Evolutionary conservation across 139 green algal genomes (phyloP), one percentile per base, ranked within the genome.

Genomic region (Tetraselmis chui): DNA sequence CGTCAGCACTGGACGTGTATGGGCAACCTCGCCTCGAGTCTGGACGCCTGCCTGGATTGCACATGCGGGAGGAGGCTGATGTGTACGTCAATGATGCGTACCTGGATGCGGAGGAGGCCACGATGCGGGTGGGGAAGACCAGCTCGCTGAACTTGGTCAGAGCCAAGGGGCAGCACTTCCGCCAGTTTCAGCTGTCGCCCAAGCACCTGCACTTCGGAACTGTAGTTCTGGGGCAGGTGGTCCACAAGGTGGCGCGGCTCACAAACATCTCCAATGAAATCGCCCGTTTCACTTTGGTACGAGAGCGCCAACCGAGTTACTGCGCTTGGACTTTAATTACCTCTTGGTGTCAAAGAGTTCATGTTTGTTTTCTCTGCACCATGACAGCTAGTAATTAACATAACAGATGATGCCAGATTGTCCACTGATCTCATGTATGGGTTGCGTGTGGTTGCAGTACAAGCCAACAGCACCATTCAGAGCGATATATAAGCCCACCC

Each of bases 141-240:
- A 32, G 30, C 31, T 80, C 67, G 0, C 59, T 75, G 30, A 84
- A 74, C 18, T 5, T 84, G n/a, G 2, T 80, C 59, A 74, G 80
- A 26, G 27, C 78, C 59, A 31, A 75, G 26, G 80, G 80, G 31
- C 88, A 88, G 81, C 83, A 77, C 2, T 78, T 59, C 23, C 75
- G 76, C 32, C 88, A 92, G 83, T 89, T 94, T 78, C 31, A 79
- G 25, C 83, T 94, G 18, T 84, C 45, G 2, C 91, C 91, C 0
- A 80, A 45, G 1, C 91, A 93, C 81, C 67, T 94, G 18, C 86
- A 94, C 81, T 91, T 94, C 86, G 91, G 91, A 2, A 59, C 31
- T 1, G 86, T 93, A 23, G 28, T 77, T 24, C 58, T 86, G 30
- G 91, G 88, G 28, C 18, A 31, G 2, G 88, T 90, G 22, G 77